Evolutionary conservation across 176 grass and related monocot species (phyloP).

Genomic region (Alloteropsis semialata): DNA sequence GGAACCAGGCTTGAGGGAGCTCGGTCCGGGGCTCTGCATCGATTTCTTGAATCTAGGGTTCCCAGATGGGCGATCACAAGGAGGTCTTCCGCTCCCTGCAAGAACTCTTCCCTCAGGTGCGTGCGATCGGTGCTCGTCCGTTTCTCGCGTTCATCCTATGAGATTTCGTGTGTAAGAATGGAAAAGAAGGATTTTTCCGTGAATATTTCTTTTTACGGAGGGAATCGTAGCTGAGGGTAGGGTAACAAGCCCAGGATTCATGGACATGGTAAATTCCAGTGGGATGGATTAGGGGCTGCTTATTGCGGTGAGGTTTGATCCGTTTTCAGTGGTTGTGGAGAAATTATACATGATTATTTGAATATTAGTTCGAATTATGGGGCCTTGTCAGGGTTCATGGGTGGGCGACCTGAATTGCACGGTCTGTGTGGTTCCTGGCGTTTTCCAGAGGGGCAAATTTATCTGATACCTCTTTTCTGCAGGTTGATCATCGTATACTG

Average conservation of each 20-base stretch:
- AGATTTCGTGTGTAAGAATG: background rate
- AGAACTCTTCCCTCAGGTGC: conserved; percentile 49
- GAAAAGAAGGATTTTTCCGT: background rate
- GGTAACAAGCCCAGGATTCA: background rate
- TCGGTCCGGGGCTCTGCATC: background rate
- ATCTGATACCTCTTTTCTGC: background rate
- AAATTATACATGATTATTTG: background rate
- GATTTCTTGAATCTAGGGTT: background rate
- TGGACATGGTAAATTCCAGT: background rate
- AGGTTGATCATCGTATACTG: conserved; percentile 68
- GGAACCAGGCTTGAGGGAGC: background rate
- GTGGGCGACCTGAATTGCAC: background rate
- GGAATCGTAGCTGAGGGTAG: background rate
- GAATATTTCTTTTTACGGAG: background rate
- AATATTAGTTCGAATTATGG: background rate
- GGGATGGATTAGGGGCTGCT: background rate
- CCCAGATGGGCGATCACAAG: conserved; percentile 43
- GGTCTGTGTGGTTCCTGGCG: too few species aligned
- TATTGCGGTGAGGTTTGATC: background rate
- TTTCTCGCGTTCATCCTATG: background rate
- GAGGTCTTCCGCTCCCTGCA: conserved; percentile 43
- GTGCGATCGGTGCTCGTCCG: background rate
- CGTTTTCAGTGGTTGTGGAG: background rate
- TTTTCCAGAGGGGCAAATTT: background rate
- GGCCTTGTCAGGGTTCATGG: background rate